Base-by-base conservation (phyloP, 2,329 filamentous ascomycete species). In the Fusarium clavum region DNA sequence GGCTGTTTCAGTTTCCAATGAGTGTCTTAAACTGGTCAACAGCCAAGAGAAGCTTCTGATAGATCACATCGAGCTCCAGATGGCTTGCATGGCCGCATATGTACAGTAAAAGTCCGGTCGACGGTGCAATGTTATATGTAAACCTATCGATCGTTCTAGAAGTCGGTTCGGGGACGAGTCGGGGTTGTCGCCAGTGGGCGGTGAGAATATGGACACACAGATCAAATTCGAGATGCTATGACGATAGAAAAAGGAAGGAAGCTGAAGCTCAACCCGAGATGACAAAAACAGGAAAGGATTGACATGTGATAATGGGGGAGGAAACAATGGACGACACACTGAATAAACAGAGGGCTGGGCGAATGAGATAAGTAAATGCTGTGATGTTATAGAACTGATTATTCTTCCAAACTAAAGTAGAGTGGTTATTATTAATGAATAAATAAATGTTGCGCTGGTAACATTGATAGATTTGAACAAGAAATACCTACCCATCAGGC, bases 141-240 rank as follows among this genome's bases (percentile, higher is more conserved):
- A 11, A n/a, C 34, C 34, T 38, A 43, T 53, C 34, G 24, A 27
- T 29, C 13, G 30, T 59, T 57, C 30, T 55, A 43, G 48, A 64
- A 57, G 43, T 14, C n/a, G 22, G 61, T 57, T 70, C 18, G 57
- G 57, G 49, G 48, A 67, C 59, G 59, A 70, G 45, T 57, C 29
- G 64, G 69, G 61, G 68, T 14, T 30, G 61, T 65, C 54, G 34
- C 44, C 45, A 48, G 32, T 22, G 5, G n/a, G 52, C 44, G 22
- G 57, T 30, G 55, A 54, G 43, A 44, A 20, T 25, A 20, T 10
- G 44, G 11, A 55, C 59, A 49, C 64, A 64, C 34, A 49, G 22
- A 57, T 49, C 34, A 6, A 7, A 47, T 40, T 38, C 32, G 40
- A 25, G 10, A 34, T 61, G 22, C 34, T 32, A n/a, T 43, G 34